phyloP scores from a whole-genome alignment of 2,329 filamentous ascomycete species.

The Ophiostoma populinum region DNA sequence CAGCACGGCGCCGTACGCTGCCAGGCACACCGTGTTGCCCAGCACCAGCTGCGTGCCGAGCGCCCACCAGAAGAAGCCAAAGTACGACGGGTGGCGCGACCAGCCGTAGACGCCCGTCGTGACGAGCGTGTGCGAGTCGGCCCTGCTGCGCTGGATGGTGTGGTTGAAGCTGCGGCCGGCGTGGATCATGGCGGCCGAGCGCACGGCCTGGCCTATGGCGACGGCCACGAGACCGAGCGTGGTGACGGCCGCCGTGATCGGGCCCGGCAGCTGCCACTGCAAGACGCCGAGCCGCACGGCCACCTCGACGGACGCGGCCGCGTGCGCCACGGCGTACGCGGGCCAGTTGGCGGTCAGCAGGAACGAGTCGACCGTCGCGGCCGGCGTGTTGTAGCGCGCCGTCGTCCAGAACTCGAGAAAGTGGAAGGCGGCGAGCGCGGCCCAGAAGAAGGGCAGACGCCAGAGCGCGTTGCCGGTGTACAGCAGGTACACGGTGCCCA shows the following conservation, averaged over 20 bases:
- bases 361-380: constrained; percentile 58
- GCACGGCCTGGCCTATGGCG: constrained; percentile 51
- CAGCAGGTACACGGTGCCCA: constrained; percentile 6
- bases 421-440: constrained; percentile 64
- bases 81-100: constrained; percentile 80
- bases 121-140: constrained; percentile 59
- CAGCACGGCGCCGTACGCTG: constrained; percentile 55
- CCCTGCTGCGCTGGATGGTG: constrained; percentile 55
- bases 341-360: constrained; percentile 72
- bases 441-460: constrained; percentile 50
- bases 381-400: constrained; percentile 61
- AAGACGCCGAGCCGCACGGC: constrained; percentile 33
- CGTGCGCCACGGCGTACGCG: constrained; percentile 70
- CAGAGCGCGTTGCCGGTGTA: constrained; percentile 31
- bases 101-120: constrained; percentile 62
- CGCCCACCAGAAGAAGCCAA: constrained; percentile 98
- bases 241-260: constrained; percentile 18
- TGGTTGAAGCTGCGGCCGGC: constrained; percentile 89
- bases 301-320: constrained; percentile 56
- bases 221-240: constrained; percentile 47
- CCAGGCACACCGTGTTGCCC: constrained; percentile 65
- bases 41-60: constrained; percentile 84
- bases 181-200: constrained; percentile 74
- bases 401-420: constrained; percentile 94
- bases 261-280: constrained; percentile 22